Conservation (phyloP, 805 yeast species). For the Teunomyces kruisii region DNA sequence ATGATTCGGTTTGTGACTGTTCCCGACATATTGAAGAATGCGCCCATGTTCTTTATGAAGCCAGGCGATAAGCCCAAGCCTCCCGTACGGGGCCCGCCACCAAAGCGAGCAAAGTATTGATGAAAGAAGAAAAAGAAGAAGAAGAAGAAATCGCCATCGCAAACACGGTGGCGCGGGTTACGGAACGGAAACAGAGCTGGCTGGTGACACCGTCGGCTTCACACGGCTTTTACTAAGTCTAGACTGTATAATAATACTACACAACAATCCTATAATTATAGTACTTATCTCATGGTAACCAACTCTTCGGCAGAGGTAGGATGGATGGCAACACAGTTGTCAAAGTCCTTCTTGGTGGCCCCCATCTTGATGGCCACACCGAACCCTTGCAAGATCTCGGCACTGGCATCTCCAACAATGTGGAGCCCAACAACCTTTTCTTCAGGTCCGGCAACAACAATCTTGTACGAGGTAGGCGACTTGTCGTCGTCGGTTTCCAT, state of each 20-base stretch:
- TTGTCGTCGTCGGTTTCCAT: conserved; percentile 60
- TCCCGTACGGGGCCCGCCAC: conserved; percentile 52
- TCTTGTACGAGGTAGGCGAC: conserved; percentile 83
- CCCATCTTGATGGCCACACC: conserved; percentile 99
- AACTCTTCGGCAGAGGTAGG: conserved; percentile 98
- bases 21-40: conserved; percentile 85
- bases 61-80: conserved; percentile 63
- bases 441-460: conserved; percentile 72
- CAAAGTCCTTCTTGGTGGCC: conserved; percentile 95
- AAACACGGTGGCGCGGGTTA: too few relatives aligned
- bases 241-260: too few relatives aligned
- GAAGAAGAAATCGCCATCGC: too few relatives aligned
- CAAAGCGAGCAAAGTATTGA: conserved; percentile 30
- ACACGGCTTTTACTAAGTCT: too few relatives aligned
- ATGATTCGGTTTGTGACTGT: conserved; percentile 80
- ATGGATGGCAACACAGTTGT: conserved; percentile 94
- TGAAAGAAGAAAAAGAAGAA: background rate
- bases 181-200: too few relatives aligned
- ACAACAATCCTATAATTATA: background rate
- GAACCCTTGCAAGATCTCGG: conserved; percentile 96
- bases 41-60: conserved; percentile 78
- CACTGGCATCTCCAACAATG: conserved; percentile 83
- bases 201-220: too few relatives aligned
- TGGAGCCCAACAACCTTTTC: conserved; percentile 97
- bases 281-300: conserved; percentile 65